phyloP scores from a whole-genome alignment of 495 filamentous ascomycete species.

The Neurospora pannonica region DNA sequence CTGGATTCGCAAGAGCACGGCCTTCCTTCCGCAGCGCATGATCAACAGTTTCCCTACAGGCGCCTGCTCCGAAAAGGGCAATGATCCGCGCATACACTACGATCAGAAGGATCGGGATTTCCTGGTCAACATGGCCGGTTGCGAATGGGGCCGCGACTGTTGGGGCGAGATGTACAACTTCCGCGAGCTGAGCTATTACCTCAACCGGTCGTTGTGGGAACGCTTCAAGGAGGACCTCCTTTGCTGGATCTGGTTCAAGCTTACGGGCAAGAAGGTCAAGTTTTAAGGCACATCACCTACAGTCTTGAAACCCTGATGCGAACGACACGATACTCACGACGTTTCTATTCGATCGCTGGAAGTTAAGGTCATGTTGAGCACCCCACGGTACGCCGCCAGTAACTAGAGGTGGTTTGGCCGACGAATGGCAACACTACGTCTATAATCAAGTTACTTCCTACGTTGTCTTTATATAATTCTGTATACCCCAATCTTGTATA shows the following conservation, averaged over 20 bases:
- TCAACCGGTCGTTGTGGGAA: conserved; percentile 77
- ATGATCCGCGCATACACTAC: conserved; percentile 76
- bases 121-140: conserved; percentile 98
- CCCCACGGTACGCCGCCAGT: neutral
- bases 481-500: neutral
- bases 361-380: neutral
- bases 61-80: conserved; percentile 67
- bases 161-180: conserved; percentile 97
- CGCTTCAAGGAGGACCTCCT: conserved; percentile 52
- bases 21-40: conserved; percentile 82
- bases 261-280: conserved; percentile 47
- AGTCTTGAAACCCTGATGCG: neutral
- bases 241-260: conserved; percentile 42
- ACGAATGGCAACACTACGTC: neutral
- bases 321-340: conserved; percentile 10
- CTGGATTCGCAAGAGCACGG: conserved; percentile 82
- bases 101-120: conserved; percentile 79
- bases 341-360: neutral
- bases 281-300: conserved; percentile 14
- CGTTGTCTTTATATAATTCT: neutral
- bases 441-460: neutral
- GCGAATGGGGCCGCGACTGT: conserved; percentile 92
- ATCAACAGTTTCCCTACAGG: conserved; percentile 92
- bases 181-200: conserved; percentile 73
- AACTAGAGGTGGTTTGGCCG: neutral